A percentile compares a stretch with the other conserved stretches of the same genome.
Conservation (phyloP, 1,284 basidiomycete genomes). For the Rhodotorula mucilaginosa region DNA sequence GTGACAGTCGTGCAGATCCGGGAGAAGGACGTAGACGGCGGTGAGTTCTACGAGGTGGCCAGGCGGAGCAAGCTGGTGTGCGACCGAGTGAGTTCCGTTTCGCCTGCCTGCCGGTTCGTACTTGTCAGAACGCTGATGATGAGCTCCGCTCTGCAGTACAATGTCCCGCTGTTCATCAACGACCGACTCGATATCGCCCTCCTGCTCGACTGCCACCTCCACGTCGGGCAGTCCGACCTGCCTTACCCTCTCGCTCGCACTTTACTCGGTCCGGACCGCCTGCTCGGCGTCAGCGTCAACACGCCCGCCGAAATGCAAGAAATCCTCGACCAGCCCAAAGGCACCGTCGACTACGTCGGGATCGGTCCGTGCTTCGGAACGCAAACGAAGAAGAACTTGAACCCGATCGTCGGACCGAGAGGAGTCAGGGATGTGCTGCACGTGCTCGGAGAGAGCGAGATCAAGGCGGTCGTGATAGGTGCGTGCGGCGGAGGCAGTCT, state of each 20-base stretch:
- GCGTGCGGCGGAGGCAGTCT: neutral
- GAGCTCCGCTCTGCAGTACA: slow-evolving; percentile 56
- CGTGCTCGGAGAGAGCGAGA: slow-evolving; percentile 60
- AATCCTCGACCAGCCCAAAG: slow-evolving; percentile 53
- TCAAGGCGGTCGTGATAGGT: slow-evolving; percentile 79
- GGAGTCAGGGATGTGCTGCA: slow-evolving; percentile 62
- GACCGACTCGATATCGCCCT: slow-evolving; percentile 82
- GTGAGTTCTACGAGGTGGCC: slow-evolving; percentile 81
- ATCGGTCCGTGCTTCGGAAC: slow-evolving; percentile 60
- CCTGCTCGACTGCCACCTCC: slow-evolving; percentile 74
- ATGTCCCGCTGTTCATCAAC: slow-evolving; percentile 84
- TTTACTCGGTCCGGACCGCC: slow-evolving; percentile 66
- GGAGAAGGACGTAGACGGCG: slow-evolving; percentile 76
- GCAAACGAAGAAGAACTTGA: slow-evolving; percentile 46
- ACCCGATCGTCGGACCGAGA: slow-evolving; percentile 38
- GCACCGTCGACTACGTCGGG: slow-evolving; percentile 74
- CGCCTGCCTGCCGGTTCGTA: too few species aligned
- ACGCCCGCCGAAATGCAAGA: slow-evolving; percentile 61
- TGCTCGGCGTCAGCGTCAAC: slow-evolving; percentile 81
- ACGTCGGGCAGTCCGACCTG: slow-evolving; percentile 90
- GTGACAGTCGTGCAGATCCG: slow-evolving; percentile 87
- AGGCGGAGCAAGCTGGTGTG: slow-evolving; percentile 69
- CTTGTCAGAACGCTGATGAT: neutral
- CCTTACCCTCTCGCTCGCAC: slow-evolving; percentile 65
- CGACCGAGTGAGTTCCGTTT: slow-evolving; percentile 54